Evolutionary conservation across 148 eudicot genomes (phyloP).

Genomic region (Arctostaphylos glauca): DNA sequence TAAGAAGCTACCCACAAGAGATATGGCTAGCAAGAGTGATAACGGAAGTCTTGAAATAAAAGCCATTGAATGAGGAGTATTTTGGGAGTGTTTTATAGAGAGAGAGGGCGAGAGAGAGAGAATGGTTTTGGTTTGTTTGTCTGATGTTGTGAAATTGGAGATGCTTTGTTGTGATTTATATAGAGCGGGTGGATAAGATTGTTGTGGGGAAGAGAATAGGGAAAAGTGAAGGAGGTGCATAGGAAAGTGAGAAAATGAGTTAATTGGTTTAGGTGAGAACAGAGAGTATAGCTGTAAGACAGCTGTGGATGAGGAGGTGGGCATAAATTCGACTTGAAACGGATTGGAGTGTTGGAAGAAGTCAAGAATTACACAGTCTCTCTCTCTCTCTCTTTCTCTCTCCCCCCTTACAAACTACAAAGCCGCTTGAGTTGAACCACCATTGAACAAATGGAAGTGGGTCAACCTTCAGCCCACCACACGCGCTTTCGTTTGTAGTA

Average conservation of each 20-base stretch:
- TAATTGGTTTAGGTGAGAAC: conserved; percentile 4
- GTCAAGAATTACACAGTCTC: too few relatives aligned
- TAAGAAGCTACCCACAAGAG: not conserved
- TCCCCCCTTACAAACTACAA: too few relatives aligned
- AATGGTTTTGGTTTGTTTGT: not conserved
- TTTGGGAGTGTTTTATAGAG: not conserved
- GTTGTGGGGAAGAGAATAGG: not conserved
- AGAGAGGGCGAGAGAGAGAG: not conserved
- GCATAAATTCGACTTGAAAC: not conserved
- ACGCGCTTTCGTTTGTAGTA: too few relatives aligned
- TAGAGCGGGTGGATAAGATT: not conserved
- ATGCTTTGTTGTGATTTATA: not conserved
- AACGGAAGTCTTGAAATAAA: not conserved
- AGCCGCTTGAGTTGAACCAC: too few relatives aligned
- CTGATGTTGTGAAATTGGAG: not conserved
- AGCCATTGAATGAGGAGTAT: not conserved
- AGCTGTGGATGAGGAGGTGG: not conserved
- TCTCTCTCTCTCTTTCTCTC: too few relatives aligned
- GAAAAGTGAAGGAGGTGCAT: not conserved
- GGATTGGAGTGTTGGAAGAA: not conserved
- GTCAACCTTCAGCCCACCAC: too few relatives aligned
- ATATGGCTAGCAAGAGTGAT: not conserved
- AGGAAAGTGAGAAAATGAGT: not conserved
- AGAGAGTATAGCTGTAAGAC: not conserved
- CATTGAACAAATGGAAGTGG: too few relatives aligned